Evolutionary conservation across 768 basidiomycete species (phyloP).

Genomic region (Termitomyces eurrhizus): DNA sequence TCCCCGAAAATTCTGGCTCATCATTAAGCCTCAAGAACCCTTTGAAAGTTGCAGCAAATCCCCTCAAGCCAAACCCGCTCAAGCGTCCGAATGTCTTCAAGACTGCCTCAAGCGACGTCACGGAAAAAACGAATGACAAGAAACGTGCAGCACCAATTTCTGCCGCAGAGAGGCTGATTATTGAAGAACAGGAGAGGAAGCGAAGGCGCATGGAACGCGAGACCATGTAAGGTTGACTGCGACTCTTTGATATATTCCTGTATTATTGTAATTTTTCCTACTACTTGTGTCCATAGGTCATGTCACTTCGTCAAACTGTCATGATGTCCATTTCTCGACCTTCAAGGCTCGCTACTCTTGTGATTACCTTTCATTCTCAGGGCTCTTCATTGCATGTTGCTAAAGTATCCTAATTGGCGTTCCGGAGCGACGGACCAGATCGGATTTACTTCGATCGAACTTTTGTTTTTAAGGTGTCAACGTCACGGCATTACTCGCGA

Average conservation of each 20-base stretch:
- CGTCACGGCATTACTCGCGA: neutral
- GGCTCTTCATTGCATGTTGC: neutral
- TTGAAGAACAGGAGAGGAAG: constrained; percentile 91
- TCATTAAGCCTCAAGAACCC: constrained; percentile 57
- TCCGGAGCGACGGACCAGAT: neutral
- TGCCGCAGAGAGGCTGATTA: constrained; percentile 81
- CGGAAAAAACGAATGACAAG: constrained; percentile 43
- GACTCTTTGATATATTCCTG: constrained; percentile 5
- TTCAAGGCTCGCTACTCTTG: neutral
- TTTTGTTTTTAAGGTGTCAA: neutral
- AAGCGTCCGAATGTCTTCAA: constrained; percentile 79
- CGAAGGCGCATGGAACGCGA: constrained; percentile 67
- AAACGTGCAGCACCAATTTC: constrained; percentile 67
- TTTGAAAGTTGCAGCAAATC: constrained; percentile 55
- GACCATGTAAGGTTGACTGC: constrained; percentile 15
- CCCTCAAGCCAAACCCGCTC: constrained; percentile 63
- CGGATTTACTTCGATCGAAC: neutral
- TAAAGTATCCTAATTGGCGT: neutral
- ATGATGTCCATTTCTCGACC: neutral
- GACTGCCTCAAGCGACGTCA: constrained; percentile 33
- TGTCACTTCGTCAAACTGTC: neutral
- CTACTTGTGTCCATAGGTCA: constrained; percentile 12
- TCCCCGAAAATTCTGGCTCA: constrained; percentile 28
- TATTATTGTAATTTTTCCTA: constrained; percentile 14
- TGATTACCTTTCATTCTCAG: neutral